phyloP scores from a whole-genome alignment of 352 stramenopile genomes.

The Phytophthora fragariaefolia region DNA sequence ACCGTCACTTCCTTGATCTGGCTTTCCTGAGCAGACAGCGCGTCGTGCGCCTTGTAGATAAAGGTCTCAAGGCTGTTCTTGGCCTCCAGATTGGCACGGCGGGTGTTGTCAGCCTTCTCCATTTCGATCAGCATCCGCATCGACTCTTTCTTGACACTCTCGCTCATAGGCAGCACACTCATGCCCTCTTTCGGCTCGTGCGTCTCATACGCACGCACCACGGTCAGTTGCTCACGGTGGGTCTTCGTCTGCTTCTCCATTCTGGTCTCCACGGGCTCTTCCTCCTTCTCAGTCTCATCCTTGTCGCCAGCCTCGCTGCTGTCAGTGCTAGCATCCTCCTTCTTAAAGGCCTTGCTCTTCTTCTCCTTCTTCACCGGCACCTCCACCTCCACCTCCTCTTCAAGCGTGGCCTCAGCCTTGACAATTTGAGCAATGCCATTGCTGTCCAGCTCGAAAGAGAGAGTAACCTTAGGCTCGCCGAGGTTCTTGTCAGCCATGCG shows the following conservation, averaged over 20 bases:
- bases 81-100: slow-evolving; percentile 74
- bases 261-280: slow-evolving; percentile 40
- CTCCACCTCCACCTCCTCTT: slow-evolving; percentile 81
- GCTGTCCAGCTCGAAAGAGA: slow-evolving; percentile 94
- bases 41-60: slow-evolving; percentile 94
- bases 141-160: slow-evolving; percentile 66
- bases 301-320: slow-evolving; percentile 50
- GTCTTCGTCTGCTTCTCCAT: slow-evolving; percentile 93
- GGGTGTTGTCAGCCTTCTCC: slow-evolving; percentile 73
- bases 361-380: slow-evolving; percentile 72
- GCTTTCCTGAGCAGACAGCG: slow-evolving; percentile 77
- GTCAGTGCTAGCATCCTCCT: slow-evolving; percentile 42
- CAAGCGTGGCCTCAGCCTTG: slow-evolving; percentile 94
- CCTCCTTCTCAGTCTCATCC: slow-evolving; percentile 47
- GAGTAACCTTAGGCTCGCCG: slow-evolving; percentile 92
- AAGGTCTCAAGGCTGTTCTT: slow-evolving; percentile 95
- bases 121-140: slow-evolving; percentile 73
- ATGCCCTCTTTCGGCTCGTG: slow-evolving; percentile 42
- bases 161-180: slow-evolving; percentile 72
- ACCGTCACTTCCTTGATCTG: slow-evolving; percentile 79
- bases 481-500: slow-evolving; percentile 92
- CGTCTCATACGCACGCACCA: slow-evolving; percentile 51
- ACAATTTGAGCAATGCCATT: slow-evolving; percentile 92
- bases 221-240: slow-evolving; percentile 77
- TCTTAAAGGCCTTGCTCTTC: slow-evolving; percentile 57